Percentiles rank a stretch among this genome's conserved stretches.
Conservation (phyloP, 148 eudicot species). For the Chenopodium quinoa region DNA sequence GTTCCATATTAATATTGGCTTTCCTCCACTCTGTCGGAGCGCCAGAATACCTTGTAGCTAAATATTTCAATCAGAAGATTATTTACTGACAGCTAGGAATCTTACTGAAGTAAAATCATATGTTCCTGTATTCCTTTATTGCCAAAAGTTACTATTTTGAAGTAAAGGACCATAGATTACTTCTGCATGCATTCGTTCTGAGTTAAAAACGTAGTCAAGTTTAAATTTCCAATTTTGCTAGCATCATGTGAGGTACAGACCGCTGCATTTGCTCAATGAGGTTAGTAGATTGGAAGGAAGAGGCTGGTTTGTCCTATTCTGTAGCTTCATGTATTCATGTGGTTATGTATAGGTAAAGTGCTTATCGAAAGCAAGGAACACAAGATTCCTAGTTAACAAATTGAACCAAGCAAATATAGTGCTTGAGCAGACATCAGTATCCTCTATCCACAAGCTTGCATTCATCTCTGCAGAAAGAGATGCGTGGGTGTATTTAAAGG, state of each 20-base stretch:
- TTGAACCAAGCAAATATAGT: background rate
- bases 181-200: too few species aligned
- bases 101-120: background rate
- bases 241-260: background rate
- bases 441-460: background rate
- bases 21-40: conserved; percentile 4
- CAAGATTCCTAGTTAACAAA: background rate
- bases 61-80: background rate
- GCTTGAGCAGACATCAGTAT: background rate
- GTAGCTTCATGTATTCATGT: too few species aligned
- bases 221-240: too few species aligned
- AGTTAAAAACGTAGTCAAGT: too few species aligned
- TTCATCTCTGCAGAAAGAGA: background rate
- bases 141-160: background rate
- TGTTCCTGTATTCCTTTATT: background rate
- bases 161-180: too few species aligned
- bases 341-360: too few species aligned
- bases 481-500: background rate
- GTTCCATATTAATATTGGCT: conserved; percentile 16
- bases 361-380: background rate
- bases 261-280: background rate
- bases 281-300: too few species aligned
- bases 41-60: conserved; percentile 19
- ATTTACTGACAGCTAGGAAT: background rate
- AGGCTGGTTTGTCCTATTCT: too few species aligned